Evolutionary conservation across 2,329 filamentous ascomycete species (phyloP).

Genomic region (Westerdykella sp.): DNA sequence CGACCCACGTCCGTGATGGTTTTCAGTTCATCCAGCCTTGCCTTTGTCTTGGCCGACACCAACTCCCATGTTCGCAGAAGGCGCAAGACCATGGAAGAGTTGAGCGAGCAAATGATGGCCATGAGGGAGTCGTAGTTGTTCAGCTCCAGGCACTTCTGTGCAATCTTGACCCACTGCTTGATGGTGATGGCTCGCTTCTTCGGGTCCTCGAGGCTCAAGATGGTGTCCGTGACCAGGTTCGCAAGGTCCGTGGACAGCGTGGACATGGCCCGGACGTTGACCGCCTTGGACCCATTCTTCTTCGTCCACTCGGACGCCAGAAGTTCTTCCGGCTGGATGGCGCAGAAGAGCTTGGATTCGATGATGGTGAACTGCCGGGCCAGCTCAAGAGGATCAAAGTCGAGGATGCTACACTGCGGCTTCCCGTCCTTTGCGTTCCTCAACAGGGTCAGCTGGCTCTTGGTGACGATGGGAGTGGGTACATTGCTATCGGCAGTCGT

Average conservation of each 20-base stretch:
- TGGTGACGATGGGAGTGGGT: conserved; percentile 64
- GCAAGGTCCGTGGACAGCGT: conserved; percentile 86
- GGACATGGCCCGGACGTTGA: conserved; percentile 92
- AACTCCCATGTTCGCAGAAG: conserved; percentile 88
- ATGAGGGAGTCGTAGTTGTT: conserved; percentile 96
- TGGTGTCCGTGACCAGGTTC: conserved; percentile 87
- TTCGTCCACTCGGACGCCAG: conserved; percentile 93
- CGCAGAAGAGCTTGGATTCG: conserved; percentile 85
- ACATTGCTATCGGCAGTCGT: conserved; percentile 65
- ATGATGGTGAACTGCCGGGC: conserved; percentile 89
- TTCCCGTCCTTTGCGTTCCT: conserved; percentile 68
- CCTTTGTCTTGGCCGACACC: conserved; percentile 76
- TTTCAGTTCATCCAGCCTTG: conserved; percentile 70
- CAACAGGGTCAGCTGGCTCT: conserved; percentile 68
- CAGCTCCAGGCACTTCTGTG: conserved; percentile 75
- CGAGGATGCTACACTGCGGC: conserved; percentile 66
- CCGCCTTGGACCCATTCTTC: conserved; percentile 68
- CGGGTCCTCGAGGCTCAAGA: conserved; percentile 78
- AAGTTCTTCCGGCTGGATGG: conserved; percentile 86
- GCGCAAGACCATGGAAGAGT: conserved; percentile 83
- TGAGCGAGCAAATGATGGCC: conserved; percentile 92
- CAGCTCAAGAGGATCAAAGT: conserved; percentile 86
- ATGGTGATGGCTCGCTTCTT: conserved; percentile 88
- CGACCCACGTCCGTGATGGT: conserved; percentile 81
- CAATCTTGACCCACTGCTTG: conserved; percentile 98